Conservation (phyloP, 2,329 filamentous ascomycete species). For the Capronia coronata region DNA sequence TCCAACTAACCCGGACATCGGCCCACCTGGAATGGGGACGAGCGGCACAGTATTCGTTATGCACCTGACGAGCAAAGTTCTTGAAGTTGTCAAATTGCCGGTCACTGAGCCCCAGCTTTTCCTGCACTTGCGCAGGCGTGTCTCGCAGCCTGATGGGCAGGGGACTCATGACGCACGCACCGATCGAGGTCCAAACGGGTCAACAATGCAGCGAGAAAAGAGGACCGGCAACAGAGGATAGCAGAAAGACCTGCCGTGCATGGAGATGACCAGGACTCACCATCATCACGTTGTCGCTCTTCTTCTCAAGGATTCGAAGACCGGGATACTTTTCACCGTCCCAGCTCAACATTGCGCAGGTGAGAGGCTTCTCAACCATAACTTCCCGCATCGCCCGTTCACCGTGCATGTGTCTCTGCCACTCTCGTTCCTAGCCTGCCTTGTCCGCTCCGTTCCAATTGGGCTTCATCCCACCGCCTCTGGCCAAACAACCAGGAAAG, state of each 20-base stretch:
- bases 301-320: neutral
- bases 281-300: neutral
- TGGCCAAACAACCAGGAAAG: slow-evolving; percentile 10
- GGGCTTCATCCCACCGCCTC: slow-evolving; percentile 13
- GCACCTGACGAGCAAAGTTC: slow-evolving; percentile 19
- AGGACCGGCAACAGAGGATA: slow-evolving; percentile 4
- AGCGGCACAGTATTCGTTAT: slow-evolving; percentile 18
- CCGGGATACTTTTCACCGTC: neutral
- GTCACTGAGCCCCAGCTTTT: slow-evolving; percentile 19
- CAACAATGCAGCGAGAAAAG: slow-evolving; percentile 4
- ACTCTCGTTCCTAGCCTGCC: slow-evolving; percentile 4
- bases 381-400: slow-evolving; percentile 6
- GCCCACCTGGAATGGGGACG: slow-evolving; percentile 23
- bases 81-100: slow-evolving; percentile 24
- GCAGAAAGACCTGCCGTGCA: slow-evolving; percentile 5
- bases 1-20: slow-evolving; percentile 20
- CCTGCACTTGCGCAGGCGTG: slow-evolving; percentile 16
- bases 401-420: slow-evolving; percentile 9
- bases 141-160: slow-evolving; percentile 23
- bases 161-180: slow-evolving; percentile 19
- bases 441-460: slow-evolving; percentile 11
- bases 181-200: neutral
- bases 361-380: neutral
- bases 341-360: neutral
- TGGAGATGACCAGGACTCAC: neutral